A percentile compares a stretch with the other conserved stretches of the same genome.
Conservation (phyloP, 2,329 filamentous ascomycete genomes). For the Colletotrichum caudatum region DNA sequence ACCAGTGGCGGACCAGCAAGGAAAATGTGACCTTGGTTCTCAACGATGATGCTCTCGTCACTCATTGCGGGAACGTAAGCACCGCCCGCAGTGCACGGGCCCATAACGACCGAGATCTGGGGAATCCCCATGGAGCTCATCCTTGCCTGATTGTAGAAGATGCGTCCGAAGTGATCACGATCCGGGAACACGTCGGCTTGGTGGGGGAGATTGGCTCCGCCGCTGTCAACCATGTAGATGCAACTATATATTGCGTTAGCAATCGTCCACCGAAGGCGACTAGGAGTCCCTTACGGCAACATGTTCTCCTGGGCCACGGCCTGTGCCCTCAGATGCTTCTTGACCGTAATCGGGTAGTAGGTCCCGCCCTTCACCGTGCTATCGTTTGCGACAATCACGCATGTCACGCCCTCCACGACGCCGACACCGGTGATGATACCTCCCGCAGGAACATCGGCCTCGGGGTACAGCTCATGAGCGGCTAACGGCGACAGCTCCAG, state of each 20-base stretch:
- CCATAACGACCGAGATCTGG: constrained; percentile 96
- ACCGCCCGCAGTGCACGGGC: constrained; percentile 93
- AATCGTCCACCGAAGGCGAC: not conserved
- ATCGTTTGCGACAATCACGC: constrained; percentile 95
- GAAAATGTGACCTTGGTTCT: constrained; percentile 97
- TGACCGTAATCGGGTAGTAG: constrained; percentile 97
- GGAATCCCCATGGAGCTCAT: constrained; percentile 93
- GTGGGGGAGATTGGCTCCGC: constrained; percentile 93
- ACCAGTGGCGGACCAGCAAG: constrained; percentile 93
- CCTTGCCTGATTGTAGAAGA: constrained; percentile 97
- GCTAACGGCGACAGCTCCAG: constrained; percentile 94
- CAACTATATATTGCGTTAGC: constrained; percentile 64
- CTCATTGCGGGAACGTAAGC: constrained; percentile 98
- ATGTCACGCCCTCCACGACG: constrained; percentile 88
- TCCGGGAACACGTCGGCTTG: constrained; percentile 98
- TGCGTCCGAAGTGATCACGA: constrained; percentile 92
- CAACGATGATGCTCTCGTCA: constrained; percentile 96
- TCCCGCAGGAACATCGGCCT: constrained; percentile 87
- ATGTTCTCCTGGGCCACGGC: constrained; percentile 90
- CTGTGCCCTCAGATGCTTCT: constrained; percentile 95
- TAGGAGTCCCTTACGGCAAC: constrained; percentile 63
- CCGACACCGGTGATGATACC: constrained; percentile 95
- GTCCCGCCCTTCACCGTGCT: constrained; percentile 97
- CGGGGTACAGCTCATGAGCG: constrained; percentile 85
- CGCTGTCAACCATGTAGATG: constrained; percentile 96